Evolutionary conservation across 2,329 filamentous ascomycete species (phyloP).

Genomic region (Pseudogymnoascus sp.): DNA sequence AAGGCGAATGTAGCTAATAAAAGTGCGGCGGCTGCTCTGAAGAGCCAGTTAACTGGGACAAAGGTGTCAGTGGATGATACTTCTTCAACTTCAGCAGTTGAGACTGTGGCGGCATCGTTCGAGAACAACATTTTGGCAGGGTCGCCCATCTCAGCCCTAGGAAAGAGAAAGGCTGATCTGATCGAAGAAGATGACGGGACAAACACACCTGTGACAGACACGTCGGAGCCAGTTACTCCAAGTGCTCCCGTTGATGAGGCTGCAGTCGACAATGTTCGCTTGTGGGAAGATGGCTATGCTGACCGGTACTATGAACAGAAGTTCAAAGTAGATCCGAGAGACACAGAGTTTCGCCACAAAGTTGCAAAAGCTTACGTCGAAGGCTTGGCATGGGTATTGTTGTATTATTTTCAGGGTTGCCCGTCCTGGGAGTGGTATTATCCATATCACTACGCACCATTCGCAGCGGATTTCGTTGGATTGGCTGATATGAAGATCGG

Average conservation of each 20-base stretch:
- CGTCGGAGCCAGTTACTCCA: slow-evolving; percentile 42
- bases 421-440: slow-evolving; percentile 99
- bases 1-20: slow-evolving; percentile 81
- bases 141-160: slow-evolving; percentile 44
- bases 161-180: slow-evolving; percentile 70
- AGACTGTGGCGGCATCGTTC: slow-evolving; percentile 21
- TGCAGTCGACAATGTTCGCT: slow-evolving; percentile 69
- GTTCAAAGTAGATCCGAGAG: slow-evolving; percentile 72
- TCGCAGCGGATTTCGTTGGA: slow-evolving; percentile 87
- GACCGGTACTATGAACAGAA: slow-evolving; percentile 98
- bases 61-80: slow-evolving; percentile 21
- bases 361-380: slow-evolving; percentile 91
- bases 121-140: slow-evolving; percentile 8
- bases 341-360: slow-evolving; percentile 78
- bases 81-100: slow-evolving; percentile 14
- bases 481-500: slow-evolving; percentile 68
- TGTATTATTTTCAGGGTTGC: slow-evolving; percentile 97
- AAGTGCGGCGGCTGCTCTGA: slow-evolving; percentile 82
- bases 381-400: slow-evolving; percentile 86
- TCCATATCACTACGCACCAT: slow-evolving; percentile 95
- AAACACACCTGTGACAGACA: slow-evolving; percentile 45
- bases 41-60: slow-evolving; percentile 61
- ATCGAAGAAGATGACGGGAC: slow-evolving; percentile 56
- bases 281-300: slow-evolving; percentile 94
- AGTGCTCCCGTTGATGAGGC: slow-evolving; percentile 48